A percentile compares a stretch with the other conserved stretches of the same genome.
These are phyloP conservation scores for Rhexocercosporidium sp. DNA, from an alignment of 2,329 filamentous ascomycete species.

Conservation along the genomic window DNA sequence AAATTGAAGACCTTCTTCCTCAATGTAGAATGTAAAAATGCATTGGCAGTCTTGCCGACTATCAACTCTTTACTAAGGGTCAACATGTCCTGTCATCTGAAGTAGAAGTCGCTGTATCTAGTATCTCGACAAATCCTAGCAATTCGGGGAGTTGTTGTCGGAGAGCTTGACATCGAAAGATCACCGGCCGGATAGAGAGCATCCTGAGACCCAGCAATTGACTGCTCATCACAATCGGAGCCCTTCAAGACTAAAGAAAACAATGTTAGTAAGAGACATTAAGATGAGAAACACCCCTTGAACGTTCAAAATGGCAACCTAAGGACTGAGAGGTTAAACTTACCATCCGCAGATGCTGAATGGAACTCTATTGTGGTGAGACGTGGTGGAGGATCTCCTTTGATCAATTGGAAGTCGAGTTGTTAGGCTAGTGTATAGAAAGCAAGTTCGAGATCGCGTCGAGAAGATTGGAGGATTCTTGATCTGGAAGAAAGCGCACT, in stretches of 20 bases:
- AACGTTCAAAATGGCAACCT: not conserved
- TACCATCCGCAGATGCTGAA: not conserved
- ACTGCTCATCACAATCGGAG: not conserved
- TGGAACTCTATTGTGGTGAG: not conserved
- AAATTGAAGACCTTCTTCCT: not conserved
- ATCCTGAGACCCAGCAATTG: not conserved
- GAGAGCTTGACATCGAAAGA: not conserved
- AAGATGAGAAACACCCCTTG: not conserved
- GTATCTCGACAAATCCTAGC: not conserved
- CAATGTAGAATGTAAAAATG: not conserved
- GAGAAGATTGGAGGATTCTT: no score
- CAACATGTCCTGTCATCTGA: not conserved
- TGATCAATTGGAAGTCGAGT: not conserved
- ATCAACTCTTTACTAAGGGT: not conserved
- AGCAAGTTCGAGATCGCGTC: no score
- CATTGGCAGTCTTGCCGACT: no score
- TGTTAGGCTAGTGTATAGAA: no score
- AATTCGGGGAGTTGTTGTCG: not conserved
- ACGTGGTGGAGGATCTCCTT: not conserved
- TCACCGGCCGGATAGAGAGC: not conserved
- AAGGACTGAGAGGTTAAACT: not conserved
- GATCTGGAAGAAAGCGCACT: no score
- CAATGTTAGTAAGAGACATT: not conserved
- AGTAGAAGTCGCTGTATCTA: constrained; percentile 7
- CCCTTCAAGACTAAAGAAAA: not conserved